Conservation (phyloP, 148 eudicot species). For the Cornus controversa region DNA sequence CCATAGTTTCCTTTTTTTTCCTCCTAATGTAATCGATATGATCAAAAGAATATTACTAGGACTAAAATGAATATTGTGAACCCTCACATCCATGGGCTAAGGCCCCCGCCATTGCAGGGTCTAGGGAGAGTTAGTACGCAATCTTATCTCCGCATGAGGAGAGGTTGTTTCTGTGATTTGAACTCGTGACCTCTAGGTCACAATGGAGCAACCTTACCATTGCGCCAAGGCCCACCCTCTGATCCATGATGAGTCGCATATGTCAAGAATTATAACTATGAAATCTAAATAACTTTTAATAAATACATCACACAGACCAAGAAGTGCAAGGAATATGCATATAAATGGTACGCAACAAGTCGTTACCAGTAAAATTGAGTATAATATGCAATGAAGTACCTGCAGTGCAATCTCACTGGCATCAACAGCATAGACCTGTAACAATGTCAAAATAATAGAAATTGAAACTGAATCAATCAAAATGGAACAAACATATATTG, state of each 20-base stretch:
- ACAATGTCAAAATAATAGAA: neutral
- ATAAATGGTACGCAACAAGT: constrained; percentile 1
- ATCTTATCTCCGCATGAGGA: too few relatives aligned
- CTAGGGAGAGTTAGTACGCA: too few relatives aligned
- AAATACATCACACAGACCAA: neutral
- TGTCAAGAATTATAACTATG: neutral
- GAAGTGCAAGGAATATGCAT: too few relatives aligned
- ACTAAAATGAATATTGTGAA: neutral
- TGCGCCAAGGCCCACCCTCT: too few relatives aligned
- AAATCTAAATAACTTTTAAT: neutral
- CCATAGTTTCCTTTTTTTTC: neutral
- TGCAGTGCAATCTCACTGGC: constrained; percentile 97
- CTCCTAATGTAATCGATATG: neutral
- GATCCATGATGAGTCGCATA: constrained; percentile 13
- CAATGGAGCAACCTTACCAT: too few relatives aligned
- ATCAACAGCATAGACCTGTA: constrained; percentile 96
- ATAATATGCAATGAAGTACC: constrained; percentile 42
- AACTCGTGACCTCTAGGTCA: too few relatives aligned
- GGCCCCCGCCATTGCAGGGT: too few relatives aligned
- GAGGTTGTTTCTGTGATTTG: too few relatives aligned
- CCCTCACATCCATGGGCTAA: constrained; percentile 7
- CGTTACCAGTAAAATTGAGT: neutral
- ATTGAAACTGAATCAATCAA: neutral
- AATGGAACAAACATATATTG: neutral
- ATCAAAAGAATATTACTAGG: neutral